Conservation (phyloP, 2,329 filamentous ascomycete genomes). For the Fusarium camptoceras region DNA sequence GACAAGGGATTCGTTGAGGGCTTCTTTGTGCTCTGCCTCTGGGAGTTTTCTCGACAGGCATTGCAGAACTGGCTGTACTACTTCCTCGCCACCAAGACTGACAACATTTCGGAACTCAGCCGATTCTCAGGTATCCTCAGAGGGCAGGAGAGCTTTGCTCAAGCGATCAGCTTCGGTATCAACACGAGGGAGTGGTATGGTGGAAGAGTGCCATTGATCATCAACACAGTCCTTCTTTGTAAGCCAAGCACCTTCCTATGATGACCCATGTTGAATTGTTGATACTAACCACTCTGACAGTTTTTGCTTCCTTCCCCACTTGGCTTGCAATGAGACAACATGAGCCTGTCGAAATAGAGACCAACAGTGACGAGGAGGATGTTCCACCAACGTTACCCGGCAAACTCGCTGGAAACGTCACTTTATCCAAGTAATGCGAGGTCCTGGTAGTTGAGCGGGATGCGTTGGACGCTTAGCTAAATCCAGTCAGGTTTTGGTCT, state of each 20-base stretch:
- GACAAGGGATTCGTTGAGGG: slow-evolving; percentile 59
- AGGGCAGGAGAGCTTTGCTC: slow-evolving; percentile 56
- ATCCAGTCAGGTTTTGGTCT: background rate
- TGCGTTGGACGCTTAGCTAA: background rate
- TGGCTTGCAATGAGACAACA: slow-evolving; percentile 47
- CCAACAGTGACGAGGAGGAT: background rate
- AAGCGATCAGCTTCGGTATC: slow-evolving; percentile 55
- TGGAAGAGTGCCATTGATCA: slow-evolving; percentile 53
- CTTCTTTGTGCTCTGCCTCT: slow-evolving; percentile 61
- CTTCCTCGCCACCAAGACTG: slow-evolving; percentile 64
- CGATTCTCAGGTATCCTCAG: slow-evolving; percentile 55
- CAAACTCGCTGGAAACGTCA: background rate
- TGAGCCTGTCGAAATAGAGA: slow-evolving; percentile 41
- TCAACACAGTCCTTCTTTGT: slow-evolving; percentile 56
- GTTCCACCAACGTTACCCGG: background rate
- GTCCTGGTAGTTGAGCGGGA: background rate
- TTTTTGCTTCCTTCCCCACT: background rate
- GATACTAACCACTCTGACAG: background rate
- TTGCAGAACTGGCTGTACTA: slow-evolving; percentile 69
- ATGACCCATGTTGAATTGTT: background rate
- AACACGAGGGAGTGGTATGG: slow-evolving; percentile 55
- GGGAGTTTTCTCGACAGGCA: slow-evolving; percentile 63
- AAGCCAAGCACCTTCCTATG: slow-evolving; percentile 11
- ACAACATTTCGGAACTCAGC: slow-evolving; percentile 65
- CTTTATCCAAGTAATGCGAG: background rate